These are phyloP conservation scores for Neurospora discreta DNA, from an alignment of 495 filamentous ascomycete genomes.

Conservation along the genomic window DNA sequence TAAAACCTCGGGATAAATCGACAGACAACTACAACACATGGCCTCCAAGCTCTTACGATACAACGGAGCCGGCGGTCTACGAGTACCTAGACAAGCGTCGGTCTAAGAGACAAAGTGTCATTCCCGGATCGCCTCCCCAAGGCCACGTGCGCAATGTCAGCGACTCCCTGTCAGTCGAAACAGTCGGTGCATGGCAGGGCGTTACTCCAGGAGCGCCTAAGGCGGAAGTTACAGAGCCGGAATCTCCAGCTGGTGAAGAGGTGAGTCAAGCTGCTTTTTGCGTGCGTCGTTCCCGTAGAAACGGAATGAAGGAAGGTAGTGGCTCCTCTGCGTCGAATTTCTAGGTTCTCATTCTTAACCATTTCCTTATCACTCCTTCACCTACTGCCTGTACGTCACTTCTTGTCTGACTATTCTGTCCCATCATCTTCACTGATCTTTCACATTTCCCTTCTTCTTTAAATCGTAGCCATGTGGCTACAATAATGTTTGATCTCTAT, in stretches of 20 bases:
- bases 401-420: not conserved
- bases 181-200: not conserved
- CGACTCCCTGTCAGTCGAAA: not conserved
- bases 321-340: not conserved
- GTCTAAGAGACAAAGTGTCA: not conserved
- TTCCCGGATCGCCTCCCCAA: not conserved
- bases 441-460: not conserved
- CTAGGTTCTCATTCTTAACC: not conserved
- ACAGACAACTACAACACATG: not conserved
- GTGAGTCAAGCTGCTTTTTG: not conserved
- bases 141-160: not conserved
- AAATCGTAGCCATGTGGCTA: not conserved
- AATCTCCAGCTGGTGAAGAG: not conserved
- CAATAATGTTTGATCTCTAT: not conserved
- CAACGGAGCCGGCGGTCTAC: not conserved
- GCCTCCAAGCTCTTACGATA: not conserved
- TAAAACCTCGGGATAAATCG: not conserved
- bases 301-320: not conserved
- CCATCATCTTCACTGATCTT: not conserved
- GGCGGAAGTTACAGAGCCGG: not conserved
- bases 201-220: not conserved
- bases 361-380: not conserved
- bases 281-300: not conserved
- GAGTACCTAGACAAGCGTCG: not conserved
- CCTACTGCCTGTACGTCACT: not conserved